Conservation (phyloP, 768 basidiomycete species). For the Panaeolus cyanescens region DNA sequence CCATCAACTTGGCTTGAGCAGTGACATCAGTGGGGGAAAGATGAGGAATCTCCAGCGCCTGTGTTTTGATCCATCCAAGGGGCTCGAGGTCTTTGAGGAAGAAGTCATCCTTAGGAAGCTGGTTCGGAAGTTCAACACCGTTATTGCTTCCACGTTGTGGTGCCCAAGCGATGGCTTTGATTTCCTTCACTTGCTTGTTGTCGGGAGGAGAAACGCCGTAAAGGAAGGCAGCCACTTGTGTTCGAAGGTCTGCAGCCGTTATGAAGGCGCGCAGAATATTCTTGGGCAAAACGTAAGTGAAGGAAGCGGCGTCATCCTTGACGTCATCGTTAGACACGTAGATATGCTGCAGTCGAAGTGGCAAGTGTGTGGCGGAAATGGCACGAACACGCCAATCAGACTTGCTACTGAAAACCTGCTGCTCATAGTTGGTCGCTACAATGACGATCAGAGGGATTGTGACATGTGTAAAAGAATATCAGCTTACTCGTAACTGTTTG, state of each 20-base stretch:
- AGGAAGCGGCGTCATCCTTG: slow-evolving; percentile 94
- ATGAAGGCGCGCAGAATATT: slow-evolving; percentile 95
- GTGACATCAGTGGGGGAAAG: slow-evolving; percentile 92
- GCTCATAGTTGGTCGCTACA: slow-evolving; percentile 93
- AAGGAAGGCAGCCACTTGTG: slow-evolving; percentile 92
- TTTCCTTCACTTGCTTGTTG: slow-evolving; percentile 98
- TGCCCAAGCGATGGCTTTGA: slow-evolving; percentile 97
- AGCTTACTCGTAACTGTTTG: slow-evolving; percentile 87
- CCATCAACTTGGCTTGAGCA: slow-evolving; percentile 96
- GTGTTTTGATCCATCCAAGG: slow-evolving; percentile 96
- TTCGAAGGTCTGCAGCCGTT: slow-evolving; percentile 89
- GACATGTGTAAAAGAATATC: neutral
- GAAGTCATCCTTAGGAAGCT: slow-evolving; percentile 93
- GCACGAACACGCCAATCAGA: slow-evolving; percentile 99
- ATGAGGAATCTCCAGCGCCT: slow-evolving; percentile 89
- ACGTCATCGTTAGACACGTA: slow-evolving; percentile 99
- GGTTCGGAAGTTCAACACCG: slow-evolving; percentile 85
- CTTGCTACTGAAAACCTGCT: slow-evolving; percentile 98
- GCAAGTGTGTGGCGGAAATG: slow-evolving; percentile 94
- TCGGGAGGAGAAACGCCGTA: slow-evolving; percentile 94
- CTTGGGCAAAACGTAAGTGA: slow-evolving; percentile 96
- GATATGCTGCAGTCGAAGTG: slow-evolving; percentile 96
- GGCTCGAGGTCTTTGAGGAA: slow-evolving; percentile 94
- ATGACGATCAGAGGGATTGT: neutral
- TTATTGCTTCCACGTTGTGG: slow-evolving; percentile 97